Conservation (phyloP, 169 alveolate genomes). For the Eimeria maxima region DNA sequence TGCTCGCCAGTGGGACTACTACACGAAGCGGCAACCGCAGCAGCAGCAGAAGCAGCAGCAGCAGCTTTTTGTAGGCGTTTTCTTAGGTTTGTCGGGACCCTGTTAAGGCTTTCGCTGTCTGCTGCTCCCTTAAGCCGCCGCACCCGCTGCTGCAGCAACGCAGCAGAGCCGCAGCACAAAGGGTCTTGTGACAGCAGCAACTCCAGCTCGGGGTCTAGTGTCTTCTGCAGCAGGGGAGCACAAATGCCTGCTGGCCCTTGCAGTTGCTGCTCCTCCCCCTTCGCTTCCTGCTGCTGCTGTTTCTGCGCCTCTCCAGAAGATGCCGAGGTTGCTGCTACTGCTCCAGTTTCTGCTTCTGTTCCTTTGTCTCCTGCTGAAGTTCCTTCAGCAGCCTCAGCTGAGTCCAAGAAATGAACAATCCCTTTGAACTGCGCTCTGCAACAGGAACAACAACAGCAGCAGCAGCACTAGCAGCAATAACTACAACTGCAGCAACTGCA, state of each 20-base stretch:
- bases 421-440: background rate
- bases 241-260: background rate
- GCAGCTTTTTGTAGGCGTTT: background rate
- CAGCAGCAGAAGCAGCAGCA: background rate
- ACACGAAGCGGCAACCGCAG: conserved; percentile 8
- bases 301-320: background rate
- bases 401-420: background rate
- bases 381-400: background rate
- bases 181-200: background rate
- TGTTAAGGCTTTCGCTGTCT: background rate
- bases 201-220: background rate
- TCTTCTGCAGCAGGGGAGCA: background rate
- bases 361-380: background rate
- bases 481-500: background rate
- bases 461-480: background rate
- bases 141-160: conserved; percentile 15
- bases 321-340: no score
- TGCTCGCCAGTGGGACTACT: background rate
- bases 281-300: background rate
- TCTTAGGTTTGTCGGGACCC: conserved; percentile 4
- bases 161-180: conserved; percentile 4
- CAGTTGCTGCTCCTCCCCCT: background rate
- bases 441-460: background rate
- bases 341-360: no score
- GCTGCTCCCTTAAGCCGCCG: conserved; percentile 43